phyloP scores from a whole-genome alignment of 331 rosid species.

The Telfairia occidentalis region DNA sequence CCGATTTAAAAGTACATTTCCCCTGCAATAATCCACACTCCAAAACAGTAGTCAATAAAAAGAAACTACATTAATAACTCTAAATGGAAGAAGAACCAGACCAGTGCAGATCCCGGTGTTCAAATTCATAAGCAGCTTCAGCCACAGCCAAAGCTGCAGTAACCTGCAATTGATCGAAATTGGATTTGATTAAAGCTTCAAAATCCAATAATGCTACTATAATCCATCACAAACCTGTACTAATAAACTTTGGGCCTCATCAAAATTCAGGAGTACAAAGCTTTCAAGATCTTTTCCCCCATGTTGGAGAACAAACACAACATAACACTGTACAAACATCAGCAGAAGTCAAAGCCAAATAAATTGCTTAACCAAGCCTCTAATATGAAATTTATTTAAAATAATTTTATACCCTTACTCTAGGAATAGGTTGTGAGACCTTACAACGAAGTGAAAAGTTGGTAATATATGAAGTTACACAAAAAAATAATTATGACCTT shows the following conservation, averaged over 20 bases:
- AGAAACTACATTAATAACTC: conserved; percentile 1
- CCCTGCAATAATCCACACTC: conserved; percentile 42
- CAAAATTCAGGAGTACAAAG: conserved; percentile 60
- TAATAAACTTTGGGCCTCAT: conserved; percentile 62
- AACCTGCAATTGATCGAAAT: conserved; percentile 36
- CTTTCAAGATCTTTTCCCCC: conserved; percentile 94
- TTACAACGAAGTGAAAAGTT: not conserved
- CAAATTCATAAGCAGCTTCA: conserved; percentile 89
- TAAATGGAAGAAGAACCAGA: conserved; percentile 21
- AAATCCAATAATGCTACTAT: conserved; percentile 11
- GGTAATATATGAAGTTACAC: not conserved
- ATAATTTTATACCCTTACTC: not conserved
- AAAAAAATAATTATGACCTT: not conserved
- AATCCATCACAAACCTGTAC: conserved; percentile 50
- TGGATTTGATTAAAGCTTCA: conserved; percentile 14
- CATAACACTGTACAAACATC: conserved; percentile 43
- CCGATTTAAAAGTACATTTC: conserved; percentile 71
- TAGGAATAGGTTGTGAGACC: not conserved
- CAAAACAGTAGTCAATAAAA: conserved; percentile 15
- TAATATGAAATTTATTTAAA: conserved; percentile 2
- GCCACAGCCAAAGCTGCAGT: conserved; percentile 82
- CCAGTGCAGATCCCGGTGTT: conserved; percentile 99
- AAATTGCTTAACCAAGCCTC: not conserved
- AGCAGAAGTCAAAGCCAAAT: conserved; percentile 11
- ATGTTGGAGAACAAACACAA: conserved; percentile 58